Base-by-base conservation (phyloP, 257 asterid species). In the Lavandula angustifolia region DNA sequence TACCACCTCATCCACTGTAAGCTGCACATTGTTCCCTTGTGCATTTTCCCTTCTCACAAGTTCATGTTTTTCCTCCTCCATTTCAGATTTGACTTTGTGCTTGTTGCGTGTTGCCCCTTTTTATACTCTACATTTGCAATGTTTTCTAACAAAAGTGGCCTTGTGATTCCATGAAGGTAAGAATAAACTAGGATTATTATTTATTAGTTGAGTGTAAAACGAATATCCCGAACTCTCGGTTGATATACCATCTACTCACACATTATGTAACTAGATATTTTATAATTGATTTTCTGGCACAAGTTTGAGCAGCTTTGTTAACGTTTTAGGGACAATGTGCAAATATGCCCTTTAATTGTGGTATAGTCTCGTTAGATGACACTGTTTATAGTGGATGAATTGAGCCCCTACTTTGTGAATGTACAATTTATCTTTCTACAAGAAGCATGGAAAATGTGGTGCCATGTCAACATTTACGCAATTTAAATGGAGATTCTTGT, bases 1-100 rank as follows among this genome's bases (percentile, higher is more conserved):
- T 55, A 84, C 67, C 41, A 84, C 91, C 60, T 81, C 79, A 70
- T 84, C 91, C 52, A 84, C 79, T 9, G 87, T 81, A 6, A 84
- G 64, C 47, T 75, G 80, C 66, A 81, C 62, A 62, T 78, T 80
- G 48, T 69, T 49, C 17, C 62, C 73, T 6, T 6, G 12, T 17
- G 54, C 43, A 46, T 38, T 51, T 9, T 17, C 29, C 48, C 38
- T 62, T 12, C 68, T 66, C 35, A 77, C 79, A 59, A 77, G 70
- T 50, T 50, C 72, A 32, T 50, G 75, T 52, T 56, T 46, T 34
- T 77, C 86, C 50, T 72, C 86, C 27, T 77, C 86, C 86, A 81
- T 80, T 60, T 71, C 38, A 59, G 52, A 59, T 51, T 16, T 16
- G 35, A 58, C 18, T 6, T 34, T 9, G 31, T 33, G 3, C 5